Evolutionary conservation across 306 rosid species (phyloP).

Genomic region (Biancaea sappan): DNA sequence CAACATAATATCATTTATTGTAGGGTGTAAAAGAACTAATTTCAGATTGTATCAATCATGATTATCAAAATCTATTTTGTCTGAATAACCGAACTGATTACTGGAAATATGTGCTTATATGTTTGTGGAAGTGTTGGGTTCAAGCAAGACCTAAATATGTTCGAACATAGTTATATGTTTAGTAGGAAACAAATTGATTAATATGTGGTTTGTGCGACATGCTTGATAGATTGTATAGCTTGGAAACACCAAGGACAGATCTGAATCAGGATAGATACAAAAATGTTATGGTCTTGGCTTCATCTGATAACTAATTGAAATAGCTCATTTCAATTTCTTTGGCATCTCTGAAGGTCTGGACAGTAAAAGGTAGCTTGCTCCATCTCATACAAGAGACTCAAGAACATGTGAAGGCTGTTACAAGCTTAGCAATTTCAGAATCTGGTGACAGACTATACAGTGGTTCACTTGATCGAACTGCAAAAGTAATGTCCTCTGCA

Average conservation of each 20-base stretch:
- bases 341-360: constrained; percentile 72
- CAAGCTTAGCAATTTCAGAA: constrained; percentile 62
- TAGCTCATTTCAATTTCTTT: constrained; percentile 35
- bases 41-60: not conserved
- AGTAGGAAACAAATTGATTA: constrained; percentile 8
- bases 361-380: constrained; percentile 61
- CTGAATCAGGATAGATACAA: constrained; percentile 14
- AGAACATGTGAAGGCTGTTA: constrained; percentile 78
- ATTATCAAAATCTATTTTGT: constrained; percentile 12
- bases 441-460: constrained; percentile 69
- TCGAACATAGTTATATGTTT: not conserved
- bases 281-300: constrained; percentile 22
- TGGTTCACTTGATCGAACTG: constrained; percentile 84
- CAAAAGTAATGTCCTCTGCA: constrained; percentile 52
- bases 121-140: not conserved
- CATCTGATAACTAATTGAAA: not conserved
- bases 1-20: not conserved
- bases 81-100: not conserved
- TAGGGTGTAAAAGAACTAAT: not conserved
- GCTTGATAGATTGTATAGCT: constrained; percentile 30
- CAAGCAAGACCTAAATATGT: constrained; percentile 10
- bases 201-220: constrained; percentile 6
- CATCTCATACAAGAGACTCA: constrained; percentile 68
- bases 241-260: not conserved
- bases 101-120: constrained; percentile 5